A percentile compares a stretch with the other conserved stretches of the same genome.
These are phyloP conservation scores for Delonix regia DNA, from an alignment of 306 rosid genomes.

Conservation along the genomic window DNA sequence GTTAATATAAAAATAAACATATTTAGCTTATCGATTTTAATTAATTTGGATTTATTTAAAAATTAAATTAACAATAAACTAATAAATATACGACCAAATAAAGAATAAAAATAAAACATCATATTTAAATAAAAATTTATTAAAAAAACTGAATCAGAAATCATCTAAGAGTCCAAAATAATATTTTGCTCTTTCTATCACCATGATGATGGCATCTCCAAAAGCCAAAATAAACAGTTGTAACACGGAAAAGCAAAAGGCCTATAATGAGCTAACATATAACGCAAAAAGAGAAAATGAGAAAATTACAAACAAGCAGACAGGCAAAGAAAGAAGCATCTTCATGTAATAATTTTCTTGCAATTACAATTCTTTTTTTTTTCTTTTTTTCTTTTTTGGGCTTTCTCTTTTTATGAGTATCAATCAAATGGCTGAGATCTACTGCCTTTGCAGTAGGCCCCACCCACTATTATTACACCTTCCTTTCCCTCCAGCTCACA, in stretches of 20 bases:
- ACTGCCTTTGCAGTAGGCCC: conserved; percentile 67
- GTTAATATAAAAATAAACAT: no score
- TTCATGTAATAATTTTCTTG: conserved; percentile 31
- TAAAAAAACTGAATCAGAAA: no score
- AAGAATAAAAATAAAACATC: no score
- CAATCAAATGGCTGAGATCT: conserved; percentile 46
- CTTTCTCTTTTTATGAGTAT: background rate
- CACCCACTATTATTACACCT: conserved; percentile 67
- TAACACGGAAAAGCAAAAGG: conserved; percentile 8
- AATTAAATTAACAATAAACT: no score
- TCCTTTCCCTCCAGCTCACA: conserved; percentile 27
- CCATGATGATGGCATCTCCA: conserved; percentile 29
- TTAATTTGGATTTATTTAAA: no score
- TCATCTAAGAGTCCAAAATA: no score
- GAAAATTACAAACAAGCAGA: background rate
- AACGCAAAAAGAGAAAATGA: background rate
- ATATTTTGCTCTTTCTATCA: background rate
- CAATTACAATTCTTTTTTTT: conserved; percentile 2
- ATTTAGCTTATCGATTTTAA: no score
- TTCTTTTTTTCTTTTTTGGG: background rate
- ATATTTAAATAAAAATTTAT: no score
- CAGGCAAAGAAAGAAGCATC: background rate
- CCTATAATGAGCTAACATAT: conserved; percentile 24
- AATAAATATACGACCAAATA: no score
- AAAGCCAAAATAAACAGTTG: conserved; percentile 19